Base-by-base conservation (phyloP, 2,329 filamentous ascomycete genomes). In the Beauveria australis region DNA sequence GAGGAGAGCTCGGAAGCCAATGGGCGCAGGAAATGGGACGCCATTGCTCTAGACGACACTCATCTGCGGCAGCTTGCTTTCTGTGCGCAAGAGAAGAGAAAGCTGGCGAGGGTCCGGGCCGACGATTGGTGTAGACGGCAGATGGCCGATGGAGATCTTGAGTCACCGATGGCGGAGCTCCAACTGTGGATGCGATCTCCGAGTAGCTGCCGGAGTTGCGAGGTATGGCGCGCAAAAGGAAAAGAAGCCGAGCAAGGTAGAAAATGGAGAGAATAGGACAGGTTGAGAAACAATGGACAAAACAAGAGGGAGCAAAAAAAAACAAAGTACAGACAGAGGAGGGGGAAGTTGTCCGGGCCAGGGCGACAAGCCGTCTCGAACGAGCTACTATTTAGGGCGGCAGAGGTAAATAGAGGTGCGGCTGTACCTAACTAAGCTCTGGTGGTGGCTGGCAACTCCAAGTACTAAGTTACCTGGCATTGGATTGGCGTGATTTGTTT, bases 1-100 rank as follows among this genome's bases (percentile, higher is more conserved):
- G 64, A 65, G 49, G 64, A 64, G 56, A 74, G 67, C 67, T 73
- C 70, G 43, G 68, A 63, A 59, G 68, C 67, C 62, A 74, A 64
- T 59, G 72, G 71, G 56, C 72, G 72, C 62, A 74, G 66, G 60
- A 73, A 63, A 62, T 67, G 68, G 53, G 70, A 68, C 63, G 72
- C 70, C 73, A 75, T 75, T 64, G 67, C 66, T 66, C 28, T 52
- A 63, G 46, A 59, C 55, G 61, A 65, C 66, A 63, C 62, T 68
- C 70, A 73, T 73, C 65, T 66, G 68, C 63, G 66, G 64, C 64
- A 61, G 53, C 55, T 47, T 41, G 41, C 33, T 37, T 44, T n/a
- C 16, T 33, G 12, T 10, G 30, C 10, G 22, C n/a, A 19, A 26
- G 41, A 12, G 7, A 26, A 40, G 30, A 24, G 30, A 26, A 44